phyloP scores from a whole-genome alignment of 2,329 filamentous ascomycete species.

The Fonsecaea monophora region DNA sequence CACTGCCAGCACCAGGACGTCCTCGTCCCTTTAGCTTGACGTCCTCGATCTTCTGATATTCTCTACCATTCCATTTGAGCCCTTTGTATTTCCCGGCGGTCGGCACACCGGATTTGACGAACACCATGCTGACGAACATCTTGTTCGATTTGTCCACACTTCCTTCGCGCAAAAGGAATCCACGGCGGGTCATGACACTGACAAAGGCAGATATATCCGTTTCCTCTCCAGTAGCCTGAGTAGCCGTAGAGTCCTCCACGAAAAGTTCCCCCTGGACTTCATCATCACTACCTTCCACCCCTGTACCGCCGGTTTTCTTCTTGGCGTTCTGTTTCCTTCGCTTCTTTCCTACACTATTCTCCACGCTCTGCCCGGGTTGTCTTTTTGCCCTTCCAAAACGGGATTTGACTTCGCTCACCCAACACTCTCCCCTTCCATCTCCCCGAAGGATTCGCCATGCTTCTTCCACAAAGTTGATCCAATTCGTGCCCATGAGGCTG shows the following conservation, averaged over 20 bases:
- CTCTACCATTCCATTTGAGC: conserved; percentile 46
- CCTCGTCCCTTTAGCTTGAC: conserved; percentile 47
- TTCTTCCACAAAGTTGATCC: conserved; percentile 95
- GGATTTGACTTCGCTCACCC: conserved; percentile 96
- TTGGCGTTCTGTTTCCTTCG: conserved; percentile 50
- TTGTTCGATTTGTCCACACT: conserved; percentile 84
- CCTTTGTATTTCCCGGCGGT: conserved; percentile 74
- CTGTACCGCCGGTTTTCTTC: conserved; percentile 33
- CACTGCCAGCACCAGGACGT: conserved; percentile 55
- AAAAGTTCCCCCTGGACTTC: conserved; percentile 66
- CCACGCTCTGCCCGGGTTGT: conserved; percentile 56
- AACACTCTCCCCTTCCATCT: conserved; percentile 83
- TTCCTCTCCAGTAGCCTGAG: conserved; percentile 62
- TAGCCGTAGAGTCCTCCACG: conserved; percentile 55
- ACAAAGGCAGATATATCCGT: conserved; percentile 90
- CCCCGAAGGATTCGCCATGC: conserved; percentile 89
- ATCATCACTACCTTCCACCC: conserved; percentile 58
- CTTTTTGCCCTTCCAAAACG: conserved; percentile 72
- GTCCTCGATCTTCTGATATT: conserved; percentile 46
- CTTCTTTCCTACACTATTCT: conserved; percentile 73
- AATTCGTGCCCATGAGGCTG: conserved; percentile 98
- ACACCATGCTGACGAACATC: conserved; percentile 99
- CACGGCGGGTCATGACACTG: conserved; percentile 77
- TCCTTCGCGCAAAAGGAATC: conserved; percentile 80
- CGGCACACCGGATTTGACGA: conserved; percentile 81